Evolutionary conservation across 257 asterid species (phyloP), one percentile per base, ranked within the genome.

Genomic region (Lithospermum erythrorhizon): DNA sequence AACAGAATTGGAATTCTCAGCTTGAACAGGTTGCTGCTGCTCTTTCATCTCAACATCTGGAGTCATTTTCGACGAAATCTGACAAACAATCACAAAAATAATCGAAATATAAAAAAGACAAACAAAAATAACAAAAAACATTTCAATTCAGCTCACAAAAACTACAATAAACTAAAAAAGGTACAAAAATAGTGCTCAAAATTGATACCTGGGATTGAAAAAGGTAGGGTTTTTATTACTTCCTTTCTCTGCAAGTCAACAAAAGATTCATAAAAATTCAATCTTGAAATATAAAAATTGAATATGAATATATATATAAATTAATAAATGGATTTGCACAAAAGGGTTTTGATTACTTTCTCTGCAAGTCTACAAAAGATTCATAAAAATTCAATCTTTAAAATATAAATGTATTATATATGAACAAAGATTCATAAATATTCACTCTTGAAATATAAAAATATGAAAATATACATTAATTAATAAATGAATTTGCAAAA

Each of bases 1-100:
- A 53, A 75, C 63, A n/a, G 84, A 68, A 68, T 77, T 70, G 68
- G 93, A 73, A 22, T 84, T 74, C 58, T 80, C 84, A 15, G 75
- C 76, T 62, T 6, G n/a, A 17, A 30, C 60, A 27, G 32, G 32
- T 5, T 27, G 37, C 21, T 79, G 91, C 60, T 82, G 91, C 74
- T 87, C 95, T 64, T 80, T 80, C 94, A 87, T 87, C 74, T 84
- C 93, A 60, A 81, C 79, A 55, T 87, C 97, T 74, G 79, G 89
- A 73, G 93, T 82, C 94, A 82, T 65, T 76, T 49, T 67, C 14
- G 69, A 57, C 63, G 62, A 61, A 61, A 76, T 51, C 84, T 83
- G 83, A 52, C 77, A 72, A 73, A 76, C 27, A 29, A 72, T 66
- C 17, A 64, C 53, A 68, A 65, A 49, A 6, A 75, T 24, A 66